Percentiles rank a stretch among this genome's conserved stretches.
Evolutionary conservation across 2,329 filamentous ascomycete species (phyloP).

Genomic region (Myrmaecium sp.): DNA sequence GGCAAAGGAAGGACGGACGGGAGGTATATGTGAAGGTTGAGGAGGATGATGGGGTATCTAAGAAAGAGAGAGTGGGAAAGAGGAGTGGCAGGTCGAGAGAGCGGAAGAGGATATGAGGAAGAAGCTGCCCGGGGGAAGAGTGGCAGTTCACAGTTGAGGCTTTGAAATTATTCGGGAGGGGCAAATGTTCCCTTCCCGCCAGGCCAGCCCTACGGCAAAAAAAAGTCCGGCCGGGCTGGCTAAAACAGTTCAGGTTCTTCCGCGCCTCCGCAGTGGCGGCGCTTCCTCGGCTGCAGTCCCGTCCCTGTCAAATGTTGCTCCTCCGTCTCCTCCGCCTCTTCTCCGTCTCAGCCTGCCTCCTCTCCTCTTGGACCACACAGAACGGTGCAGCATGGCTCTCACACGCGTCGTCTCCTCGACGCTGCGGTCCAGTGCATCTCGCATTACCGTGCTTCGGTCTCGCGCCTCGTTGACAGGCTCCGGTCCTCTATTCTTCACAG

Average conservation of each 20-base stretch:
- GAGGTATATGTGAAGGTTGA: constrained; percentile 1
- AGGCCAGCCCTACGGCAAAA: no score
- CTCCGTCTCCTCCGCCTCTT: background rate
- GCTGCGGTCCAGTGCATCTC: constrained; percentile 12
- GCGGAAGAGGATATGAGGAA: background rate
- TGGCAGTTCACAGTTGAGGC: no score
- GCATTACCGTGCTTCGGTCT: background rate
- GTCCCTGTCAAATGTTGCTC: background rate
- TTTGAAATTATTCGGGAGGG: no score
- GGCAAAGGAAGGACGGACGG: constrained; percentile 4
- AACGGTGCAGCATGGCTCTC: constrained; percentile 15
- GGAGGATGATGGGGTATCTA: constrained; percentile 2
- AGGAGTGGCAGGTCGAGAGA: constrained; percentile 1
- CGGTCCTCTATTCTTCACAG: no score
- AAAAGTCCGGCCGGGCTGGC: constrained; percentile 1
- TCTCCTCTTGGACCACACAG: background rate
- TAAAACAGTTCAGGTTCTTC: background rate
- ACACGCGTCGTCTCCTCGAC: constrained; percentile 9
- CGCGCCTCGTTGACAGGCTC: no score
- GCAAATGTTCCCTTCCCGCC: no score
- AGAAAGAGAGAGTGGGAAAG: constrained; percentile 1
- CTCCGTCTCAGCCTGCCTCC: background rate
- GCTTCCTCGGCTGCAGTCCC: background rate
- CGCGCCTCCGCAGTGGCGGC: background rate
- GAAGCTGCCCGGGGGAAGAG: constrained; percentile 3